A percentile compares a stretch with the other conserved stretches of the same genome.
Evolutionary conservation across 805 yeast species (phyloP).

Genomic region (Teunomyces panamensis): DNA sequence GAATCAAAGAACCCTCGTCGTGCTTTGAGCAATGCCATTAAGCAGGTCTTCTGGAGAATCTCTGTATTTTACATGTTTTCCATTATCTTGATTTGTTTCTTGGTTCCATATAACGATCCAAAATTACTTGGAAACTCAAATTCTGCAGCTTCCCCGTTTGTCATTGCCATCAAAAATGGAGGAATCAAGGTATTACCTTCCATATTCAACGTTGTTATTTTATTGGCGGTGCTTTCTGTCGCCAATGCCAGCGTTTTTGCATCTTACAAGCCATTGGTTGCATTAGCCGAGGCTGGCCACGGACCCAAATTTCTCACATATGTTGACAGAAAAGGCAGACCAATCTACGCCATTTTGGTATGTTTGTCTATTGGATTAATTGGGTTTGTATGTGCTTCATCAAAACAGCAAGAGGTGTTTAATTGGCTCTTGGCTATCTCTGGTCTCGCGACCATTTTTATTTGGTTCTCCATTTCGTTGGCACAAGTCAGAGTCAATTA

Average conservation of each 20-base stretch:
- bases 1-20: constrained; percentile 52
- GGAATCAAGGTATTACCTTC: constrained; percentile 30
- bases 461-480: constrained; percentile 73
- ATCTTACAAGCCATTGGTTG: constrained; percentile 48
- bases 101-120: constrained; percentile 48
- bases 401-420: constrained; percentile 56
- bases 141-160: constrained; percentile 37
- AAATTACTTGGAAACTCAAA: constrained; percentile 20
- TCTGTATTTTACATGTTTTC: constrained; percentile 48
- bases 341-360: constrained; percentile 59
- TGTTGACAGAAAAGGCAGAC: constrained; percentile 76
- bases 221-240: constrained; percentile 31
- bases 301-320: constrained; percentile 61
- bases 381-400: constrained; percentile 62
- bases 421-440: constrained; percentile 75
- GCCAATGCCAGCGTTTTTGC: constrained; percentile 38
- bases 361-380: constrained; percentile 53
- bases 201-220: constrained; percentile 31
- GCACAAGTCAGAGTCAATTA: constrained; percentile 63
- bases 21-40: constrained; percentile 54
- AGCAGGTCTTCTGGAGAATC: constrained; percentile 54
- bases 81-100: constrained; percentile 46
- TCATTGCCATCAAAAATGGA: constrained; percentile 33
- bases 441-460: constrained; percentile 71
- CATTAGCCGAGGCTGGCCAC: constrained; percentile 63